Base-by-base conservation (phyloP, 2,329 filamentous ascomycete genomes). In the Intubia oerlemansii region DNA sequence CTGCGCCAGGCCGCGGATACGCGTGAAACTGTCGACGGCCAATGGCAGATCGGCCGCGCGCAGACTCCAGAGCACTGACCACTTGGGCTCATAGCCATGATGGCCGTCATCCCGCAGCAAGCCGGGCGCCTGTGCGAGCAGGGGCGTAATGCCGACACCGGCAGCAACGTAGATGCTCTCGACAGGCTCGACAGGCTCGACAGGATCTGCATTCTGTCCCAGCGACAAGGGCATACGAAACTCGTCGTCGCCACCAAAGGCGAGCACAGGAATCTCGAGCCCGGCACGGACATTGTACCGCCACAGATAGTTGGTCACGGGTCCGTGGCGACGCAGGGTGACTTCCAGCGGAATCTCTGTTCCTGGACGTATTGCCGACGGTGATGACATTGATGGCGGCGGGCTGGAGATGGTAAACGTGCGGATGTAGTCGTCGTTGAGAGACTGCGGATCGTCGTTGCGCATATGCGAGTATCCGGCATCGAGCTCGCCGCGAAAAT, bases 341-440 rank as follows among this genome's bases (percentile, higher is more conserved):
- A 90, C 72, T 39, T 84, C 70, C n/a, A n/a, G n/a, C n/a, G n/a
- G n/a, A n/a, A n/a, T n/a, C n/a, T n/a, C n/a, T n/a, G n/a, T n/a
- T n/a, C n/a, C n/a, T n/a, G n/a, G n/a, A n/a, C n/a, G n/a, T n/a
- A n/a, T n/a, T n/a, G n/a, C n/a, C n/a, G n/a, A n/a, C n/a, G n/a
- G n/a, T n/a, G n/a, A n/a, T n/a, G 32, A 88, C 60, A 10, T 7
- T 2, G 43, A 34, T 1, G 65, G 38, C 0, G 70, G 65, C 2
- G 53, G 48, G 3, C 62, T 78, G 2, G 74, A 78, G 0, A 91
- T 61, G 2, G 81, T 91, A 42, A 91, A 91, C 0, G 80, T 90
- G 17, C 81, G 58, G 5, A 88, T 56, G 36, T 68, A 84, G 44
- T 92, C 80, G 43, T 91, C 81, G 40, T 91, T 92, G 11, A 91